These are phyloP conservation scores for Phaeosphaeriaceae sp. DNA, from an alignment of 2,329 filamentous ascomycete genomes.

Conservation along the genomic window DNA sequence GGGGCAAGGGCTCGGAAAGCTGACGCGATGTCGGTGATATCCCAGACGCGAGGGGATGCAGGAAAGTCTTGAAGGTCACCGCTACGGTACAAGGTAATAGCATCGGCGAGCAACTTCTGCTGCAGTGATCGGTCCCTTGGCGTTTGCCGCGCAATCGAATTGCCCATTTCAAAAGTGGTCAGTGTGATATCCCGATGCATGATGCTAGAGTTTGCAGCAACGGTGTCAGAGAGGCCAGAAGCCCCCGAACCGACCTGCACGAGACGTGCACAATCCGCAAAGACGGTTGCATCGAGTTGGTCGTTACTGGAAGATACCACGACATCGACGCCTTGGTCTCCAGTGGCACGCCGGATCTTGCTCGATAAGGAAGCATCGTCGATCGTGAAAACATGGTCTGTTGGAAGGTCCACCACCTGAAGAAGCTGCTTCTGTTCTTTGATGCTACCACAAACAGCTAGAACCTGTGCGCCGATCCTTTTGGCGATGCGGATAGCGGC, in stretches of 20 bases:
- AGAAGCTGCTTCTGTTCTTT: neutral
- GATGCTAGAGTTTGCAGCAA: no score
- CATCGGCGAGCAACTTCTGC: no score
- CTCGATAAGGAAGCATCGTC: neutral
- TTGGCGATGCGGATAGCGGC: neutral
- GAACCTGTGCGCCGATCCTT: neutral
- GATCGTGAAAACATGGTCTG: neutral
- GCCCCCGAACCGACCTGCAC: neutral
- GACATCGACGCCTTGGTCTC: neutral
- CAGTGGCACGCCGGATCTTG: neutral
- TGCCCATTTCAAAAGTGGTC: no score
- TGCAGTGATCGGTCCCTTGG: no score
- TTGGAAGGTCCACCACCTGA: neutral
- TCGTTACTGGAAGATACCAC: neutral
- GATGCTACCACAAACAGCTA: no score
- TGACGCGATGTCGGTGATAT: no score
- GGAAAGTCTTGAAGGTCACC: no score
- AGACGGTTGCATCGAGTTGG: neutral
- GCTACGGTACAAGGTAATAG: no score
- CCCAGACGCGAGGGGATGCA: no score
- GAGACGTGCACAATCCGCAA: neutral
- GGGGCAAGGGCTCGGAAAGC: neutral
- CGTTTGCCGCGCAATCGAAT: no score
- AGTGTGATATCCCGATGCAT: no score
- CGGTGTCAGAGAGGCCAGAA: no score